Evolutionary conservation across 2,329 filamentous ascomycete species (phyloP).

Genomic region (Colletotrichum shisoi): DNA sequence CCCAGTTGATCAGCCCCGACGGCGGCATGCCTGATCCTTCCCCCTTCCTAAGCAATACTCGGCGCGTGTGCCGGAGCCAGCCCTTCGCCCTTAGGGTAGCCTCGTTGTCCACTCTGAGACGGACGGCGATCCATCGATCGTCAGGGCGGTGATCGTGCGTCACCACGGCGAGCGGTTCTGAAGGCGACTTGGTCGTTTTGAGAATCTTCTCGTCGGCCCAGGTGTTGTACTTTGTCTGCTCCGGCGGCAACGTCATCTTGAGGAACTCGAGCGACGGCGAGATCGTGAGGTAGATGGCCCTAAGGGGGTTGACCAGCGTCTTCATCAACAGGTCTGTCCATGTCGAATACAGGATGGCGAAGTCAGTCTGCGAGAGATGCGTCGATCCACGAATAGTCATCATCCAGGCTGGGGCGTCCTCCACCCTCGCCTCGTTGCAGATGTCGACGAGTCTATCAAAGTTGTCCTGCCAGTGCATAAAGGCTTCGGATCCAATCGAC

Average conservation of each 20-base stretch:
- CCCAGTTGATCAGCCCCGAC: slow-evolving; percentile 47
- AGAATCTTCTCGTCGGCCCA: slow-evolving; percentile 64
- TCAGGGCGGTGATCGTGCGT: slow-evolving; percentile 63
- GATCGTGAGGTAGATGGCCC: slow-evolving; percentile 70
- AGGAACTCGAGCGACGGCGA: slow-evolving; percentile 70
- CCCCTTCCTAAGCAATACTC: slow-evolving; percentile 36
- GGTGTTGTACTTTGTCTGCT: slow-evolving; percentile 58
- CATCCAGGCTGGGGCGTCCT: slow-evolving; percentile 59
- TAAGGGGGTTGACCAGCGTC: slow-evolving; percentile 67
- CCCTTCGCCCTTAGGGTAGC: slow-evolving; percentile 59
- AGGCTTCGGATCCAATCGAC: slow-evolving; percentile 72
- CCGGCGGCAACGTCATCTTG: slow-evolving; percentile 58
- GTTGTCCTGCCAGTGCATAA: slow-evolving; percentile 74
- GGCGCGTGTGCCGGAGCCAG: slow-evolving; percentile 51
- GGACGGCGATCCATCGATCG: slow-evolving; percentile 65
- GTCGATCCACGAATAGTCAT: slow-evolving; percentile 66
- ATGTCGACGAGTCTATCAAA: slow-evolving; percentile 65
- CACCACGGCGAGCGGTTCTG: slow-evolving; percentile 52
- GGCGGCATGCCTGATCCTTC: slow-evolving; percentile 47
- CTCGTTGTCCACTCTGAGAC: slow-evolving; percentile 67
- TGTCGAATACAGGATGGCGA: slow-evolving; percentile 68
- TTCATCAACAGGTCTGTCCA: slow-evolving; percentile 67
- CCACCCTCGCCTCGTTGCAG: slow-evolving; percentile 62
- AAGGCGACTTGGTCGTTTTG: slow-evolving; percentile 46
- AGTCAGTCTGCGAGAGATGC: slow-evolving; percentile 72